Percentiles rank a stretch among this genome's conserved stretches.
These are phyloP conservation scores for Aspergillus kassunensis DNA, from an alignment of 495 filamentous ascomycete genomes.

Conservation along the genomic window DNA sequence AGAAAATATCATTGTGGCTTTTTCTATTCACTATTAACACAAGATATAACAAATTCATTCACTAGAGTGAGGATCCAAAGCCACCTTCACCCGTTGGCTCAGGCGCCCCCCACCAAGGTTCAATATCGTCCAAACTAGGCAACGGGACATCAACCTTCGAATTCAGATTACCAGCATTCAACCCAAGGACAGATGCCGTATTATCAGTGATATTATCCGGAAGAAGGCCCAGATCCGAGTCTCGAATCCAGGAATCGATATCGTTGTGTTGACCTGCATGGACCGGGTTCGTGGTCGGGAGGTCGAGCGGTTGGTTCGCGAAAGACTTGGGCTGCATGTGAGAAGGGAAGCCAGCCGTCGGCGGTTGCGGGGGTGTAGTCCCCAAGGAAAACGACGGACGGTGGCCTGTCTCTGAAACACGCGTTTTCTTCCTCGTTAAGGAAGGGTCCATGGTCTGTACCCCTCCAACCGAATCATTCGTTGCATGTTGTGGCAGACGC, in stretches of 20 bases:
- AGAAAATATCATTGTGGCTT: too few species aligned
- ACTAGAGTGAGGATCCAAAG: not conserved
- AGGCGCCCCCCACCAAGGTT: slow-evolving; percentile 40
- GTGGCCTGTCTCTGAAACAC: slow-evolving; percentile 13
- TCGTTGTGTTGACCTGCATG: slow-evolving; percentile 22
- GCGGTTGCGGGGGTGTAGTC: not conserved
- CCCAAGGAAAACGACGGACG: slow-evolving; percentile 2
- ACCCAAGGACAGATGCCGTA: not conserved
- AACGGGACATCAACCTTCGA: slow-evolving; percentile 23
- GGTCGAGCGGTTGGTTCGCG: slow-evolving; percentile 8
- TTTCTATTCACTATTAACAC: too few species aligned
- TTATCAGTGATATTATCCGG: slow-evolving; percentile 22
- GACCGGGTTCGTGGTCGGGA: slow-evolving; percentile 11
- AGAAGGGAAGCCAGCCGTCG: not conserved
- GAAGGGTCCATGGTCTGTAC: slow-evolving; percentile 1
- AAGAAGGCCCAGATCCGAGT: slow-evolving; percentile 30
- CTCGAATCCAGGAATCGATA: slow-evolving; percentile 32
- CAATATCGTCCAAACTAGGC: slow-evolving; percentile 35
- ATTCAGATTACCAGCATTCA: slow-evolving; percentile 13
- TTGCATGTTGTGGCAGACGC: slow-evolving; percentile 4
- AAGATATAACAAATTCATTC: too few species aligned
- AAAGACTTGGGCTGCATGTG: not conserved
- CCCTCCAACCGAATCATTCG: not conserved
- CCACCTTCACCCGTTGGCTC: slow-evolving; percentile 11
- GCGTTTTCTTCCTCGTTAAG: slow-evolving; percentile 29